Base-by-base conservation (phyloP, 139 green algal species). In the Tetradesmus obliquus region DNA sequence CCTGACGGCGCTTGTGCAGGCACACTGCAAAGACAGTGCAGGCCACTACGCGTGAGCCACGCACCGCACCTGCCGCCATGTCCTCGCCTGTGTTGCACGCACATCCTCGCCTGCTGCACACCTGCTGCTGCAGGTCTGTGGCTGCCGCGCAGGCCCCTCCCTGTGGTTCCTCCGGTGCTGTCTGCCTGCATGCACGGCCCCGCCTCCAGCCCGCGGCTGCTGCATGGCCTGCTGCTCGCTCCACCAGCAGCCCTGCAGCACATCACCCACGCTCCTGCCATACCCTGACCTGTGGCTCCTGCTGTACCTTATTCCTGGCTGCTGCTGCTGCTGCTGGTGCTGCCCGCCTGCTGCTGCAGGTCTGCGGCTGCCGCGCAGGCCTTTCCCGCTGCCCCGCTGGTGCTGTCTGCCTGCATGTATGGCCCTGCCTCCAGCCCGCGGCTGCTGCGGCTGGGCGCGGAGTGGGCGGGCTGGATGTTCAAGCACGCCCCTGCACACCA, bases 401-500 rank as follows among this genome's bases (percentile, higher is more conserved):
- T 91, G 1, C 89, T 96, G 15, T 91, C 92, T 6, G 92, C 87
- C 9, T 97, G 95, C 89, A 72, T 98, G 19, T 97, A 95, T 82
- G 94, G 94, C 17, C 51, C 84, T 0, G 82, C 79, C 9, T 90
- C 92, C 53, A 96, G 88, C 12, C 82, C 86, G 9, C 91, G 95
- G 20, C 91, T 99, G 69, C 95, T 95, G 88, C 92, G 95, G 89
- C 82, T 91, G 55, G 97, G 97, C 69, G 98, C 99, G 95, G 96
- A 99, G 96, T 97, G 99, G 94, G 94, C 96, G 5, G 97, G 97
- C 22, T 98, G 96, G 96, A 89, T 98, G 55, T 95, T 98, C 85
- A 95, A 95, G 94, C 97, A 99, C 87, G 96, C 96, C 0, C 82
- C 79, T 0, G 32, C 93, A 1, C 86, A 94, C 69, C 95, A 97